Percentiles rank a stretch among this genome's conserved stretches.
Conservation (phyloP, 768 basidiomycete genomes). For the Rhizopogon vinicolor region DNA sequence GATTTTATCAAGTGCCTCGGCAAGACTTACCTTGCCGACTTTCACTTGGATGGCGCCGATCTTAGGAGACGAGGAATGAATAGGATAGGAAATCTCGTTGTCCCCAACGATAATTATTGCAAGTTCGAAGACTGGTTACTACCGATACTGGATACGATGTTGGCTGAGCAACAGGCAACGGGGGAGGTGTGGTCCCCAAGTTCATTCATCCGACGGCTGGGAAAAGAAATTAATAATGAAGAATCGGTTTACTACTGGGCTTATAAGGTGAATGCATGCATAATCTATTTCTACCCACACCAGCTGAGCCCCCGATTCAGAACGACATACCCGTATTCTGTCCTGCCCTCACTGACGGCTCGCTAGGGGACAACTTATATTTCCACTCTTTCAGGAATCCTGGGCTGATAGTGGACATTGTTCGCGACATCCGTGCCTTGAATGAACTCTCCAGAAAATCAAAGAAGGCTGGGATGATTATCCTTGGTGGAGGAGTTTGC, state of each 20-base stretch:
- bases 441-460: constrained; percentile 89
- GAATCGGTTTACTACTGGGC: constrained; percentile 99
- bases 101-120: constrained; percentile 99
- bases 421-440: constrained; percentile 85
- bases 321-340: constrained; percentile 99
- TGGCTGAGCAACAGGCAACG: constrained; percentile 75
- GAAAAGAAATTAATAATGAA: constrained; percentile 96
- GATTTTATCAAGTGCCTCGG: constrained; percentile 99
- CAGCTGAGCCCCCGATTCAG: constrained; percentile 41
- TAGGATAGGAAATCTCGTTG: constrained; percentile 91
- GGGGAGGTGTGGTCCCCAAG: constrained; percentile 89
- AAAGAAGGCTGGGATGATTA: constrained; percentile 95
- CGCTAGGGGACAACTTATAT: constrained; percentile 98
- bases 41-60: constrained; percentile 85
- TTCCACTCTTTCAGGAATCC: constrained; percentile 93
- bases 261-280: constrained; percentile 74
- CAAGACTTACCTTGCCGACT: constrained; percentile 93
- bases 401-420: constrained; percentile 87
- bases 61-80: constrained; percentile 91
- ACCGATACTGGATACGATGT: constrained; percentile 88
- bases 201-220: constrained; percentile 85
- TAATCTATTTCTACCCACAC: constrained; percentile 8
- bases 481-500: constrained; percentile 96
- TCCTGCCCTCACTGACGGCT: constrained; percentile 96
- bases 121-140: constrained; percentile 99